Conservation (phyloP, 2,329 filamentous ascomycete species). For the Aspergillus clavatus region DNA sequence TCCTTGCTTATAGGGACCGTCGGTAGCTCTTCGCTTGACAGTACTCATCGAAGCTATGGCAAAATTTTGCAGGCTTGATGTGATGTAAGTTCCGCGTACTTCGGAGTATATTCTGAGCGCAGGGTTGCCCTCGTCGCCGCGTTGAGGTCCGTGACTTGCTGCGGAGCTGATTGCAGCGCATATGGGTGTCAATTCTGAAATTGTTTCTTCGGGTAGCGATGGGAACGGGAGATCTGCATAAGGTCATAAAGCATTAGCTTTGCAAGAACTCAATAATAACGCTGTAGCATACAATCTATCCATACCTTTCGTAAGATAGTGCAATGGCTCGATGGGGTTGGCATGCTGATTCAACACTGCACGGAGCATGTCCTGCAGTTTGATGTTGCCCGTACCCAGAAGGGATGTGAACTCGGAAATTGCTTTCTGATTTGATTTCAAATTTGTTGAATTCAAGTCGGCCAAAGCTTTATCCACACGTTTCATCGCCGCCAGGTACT, state of each 20-base stretch:
- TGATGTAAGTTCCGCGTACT: slow-evolving; percentile 80
- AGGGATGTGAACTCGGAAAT: slow-evolving; percentile 74
- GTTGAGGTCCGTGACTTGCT: slow-evolving; percentile 48
- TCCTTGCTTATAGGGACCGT: slow-evolving; percentile 79
- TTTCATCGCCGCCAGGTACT: slow-evolving; percentile 85
- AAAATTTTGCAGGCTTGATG: slow-evolving; percentile 74
- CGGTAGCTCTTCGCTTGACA: slow-evolving; percentile 67
- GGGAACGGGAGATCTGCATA: slow-evolving; percentile 66
- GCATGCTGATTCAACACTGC: slow-evolving; percentile 74
- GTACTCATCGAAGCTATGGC: slow-evolving; percentile 82
- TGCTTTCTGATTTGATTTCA: slow-evolving; percentile 86
- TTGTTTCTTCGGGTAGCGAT: slow-evolving; percentile 68
- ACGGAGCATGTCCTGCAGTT: slow-evolving; percentile 80
- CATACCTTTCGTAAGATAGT: slow-evolving; percentile 84
- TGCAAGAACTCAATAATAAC: background rate
- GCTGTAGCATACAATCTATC: background rate
- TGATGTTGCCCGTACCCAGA: slow-evolving; percentile 71
- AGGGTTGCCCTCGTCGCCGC: slow-evolving; percentile 57
- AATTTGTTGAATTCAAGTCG: slow-evolving; percentile 83
- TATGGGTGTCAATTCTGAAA: slow-evolving; percentile 71
- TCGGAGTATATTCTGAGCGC: slow-evolving; percentile 81
- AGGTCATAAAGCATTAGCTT: slow-evolving; percentile 28
- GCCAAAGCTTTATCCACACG: slow-evolving; percentile 77
- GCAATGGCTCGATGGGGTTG: slow-evolving; percentile 76
- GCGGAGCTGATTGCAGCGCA: slow-evolving; percentile 69